Evolutionary conservation across 306 rosid species (phyloP).

Genomic region (Betula pendula): DNA sequence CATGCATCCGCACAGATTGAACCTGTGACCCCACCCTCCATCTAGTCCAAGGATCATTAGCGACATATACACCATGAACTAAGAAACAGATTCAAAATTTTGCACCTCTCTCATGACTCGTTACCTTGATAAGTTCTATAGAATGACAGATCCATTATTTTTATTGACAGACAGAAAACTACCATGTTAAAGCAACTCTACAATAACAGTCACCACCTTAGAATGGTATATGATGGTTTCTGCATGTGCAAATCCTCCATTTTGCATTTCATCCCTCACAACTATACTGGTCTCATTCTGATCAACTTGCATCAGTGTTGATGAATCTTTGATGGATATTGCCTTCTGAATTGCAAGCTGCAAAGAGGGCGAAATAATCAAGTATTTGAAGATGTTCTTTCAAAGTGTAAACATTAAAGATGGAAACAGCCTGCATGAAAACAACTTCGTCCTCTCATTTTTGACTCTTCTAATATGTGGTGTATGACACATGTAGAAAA

Average conservation of each 20-base stretch:
- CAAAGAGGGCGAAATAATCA: constrained; percentile 19
- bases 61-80: not conserved
- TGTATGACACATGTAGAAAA: not conserved
- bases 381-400: not conserved
- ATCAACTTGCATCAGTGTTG: constrained; percentile 52
- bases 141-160: constrained; percentile 5
- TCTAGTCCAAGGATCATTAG: not conserved
- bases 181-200: not conserved
- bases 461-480: not conserved
- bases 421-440: not conserved
- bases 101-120: not conserved
- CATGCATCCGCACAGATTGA: not conserved
- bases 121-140: not conserved
- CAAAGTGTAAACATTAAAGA: constrained; percentile 14
- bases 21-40: not conserved
- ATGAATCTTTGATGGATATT: constrained; percentile 42
- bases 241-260: constrained; percentile 52
- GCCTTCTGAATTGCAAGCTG: constrained; percentile 43
- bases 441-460: not conserved
- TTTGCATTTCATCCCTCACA: constrained; percentile 36
- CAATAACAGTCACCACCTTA: constrained; percentile 42
- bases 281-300: constrained; percentile 36
- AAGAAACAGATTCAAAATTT: not conserved
- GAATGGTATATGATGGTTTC: constrained; percentile 54
- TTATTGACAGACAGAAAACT: constrained; percentile 9